These are phyloP conservation scores for Aurinia saxatilis DNA, from an alignment of 345 rosid genomes.

Conservation along the genomic window DNA sequence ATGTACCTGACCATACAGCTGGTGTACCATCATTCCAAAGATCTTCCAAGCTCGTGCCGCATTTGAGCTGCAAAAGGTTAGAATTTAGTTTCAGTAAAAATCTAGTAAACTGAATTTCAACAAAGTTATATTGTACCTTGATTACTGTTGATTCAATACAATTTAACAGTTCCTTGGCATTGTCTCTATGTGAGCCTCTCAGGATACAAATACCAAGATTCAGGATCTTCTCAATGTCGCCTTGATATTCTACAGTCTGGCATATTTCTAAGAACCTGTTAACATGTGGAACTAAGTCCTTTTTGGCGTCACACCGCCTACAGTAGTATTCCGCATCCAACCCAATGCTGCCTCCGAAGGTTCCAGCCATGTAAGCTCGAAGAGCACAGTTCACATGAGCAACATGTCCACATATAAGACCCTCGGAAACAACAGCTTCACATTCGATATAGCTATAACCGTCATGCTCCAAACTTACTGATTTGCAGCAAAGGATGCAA, in stretches of 20 bases:
- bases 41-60: conserved; percentile 47
- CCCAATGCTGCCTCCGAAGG: conserved; percentile 77
- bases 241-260: conserved; percentile 41
- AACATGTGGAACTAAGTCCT: conserved; percentile 62
- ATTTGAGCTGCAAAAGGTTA: conserved; percentile 48
- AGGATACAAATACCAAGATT: conserved; percentile 52
- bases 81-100: conserved; percentile 9
- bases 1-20: conserved; percentile 39
- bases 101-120: not conserved
- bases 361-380: conserved; percentile 78
- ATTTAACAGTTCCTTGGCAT: conserved; percentile 42
- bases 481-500: conserved; percentile 76
- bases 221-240: conserved; percentile 53
- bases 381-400: conserved; percentile 89
- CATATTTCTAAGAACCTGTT: conserved; percentile 43
- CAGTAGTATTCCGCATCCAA: conserved; percentile 86
- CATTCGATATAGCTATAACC: conserved; percentile 71
- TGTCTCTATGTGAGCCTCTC: conserved; percentile 46
- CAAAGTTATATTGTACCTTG: conserved; percentile 44
- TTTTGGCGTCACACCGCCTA: conserved; percentile 72
- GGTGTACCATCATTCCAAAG: conserved; percentile 45
- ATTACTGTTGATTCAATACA: conserved; percentile 42
- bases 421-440: conserved; percentile 47
- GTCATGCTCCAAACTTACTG: conserved; percentile 37
- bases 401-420: conserved; percentile 62